Evolutionary conservation across 2,329 filamentous ascomycete genomes (phyloP), one percentile per base, ranked within the genome.

Genomic region (Elsinoe arachidis): DNA sequence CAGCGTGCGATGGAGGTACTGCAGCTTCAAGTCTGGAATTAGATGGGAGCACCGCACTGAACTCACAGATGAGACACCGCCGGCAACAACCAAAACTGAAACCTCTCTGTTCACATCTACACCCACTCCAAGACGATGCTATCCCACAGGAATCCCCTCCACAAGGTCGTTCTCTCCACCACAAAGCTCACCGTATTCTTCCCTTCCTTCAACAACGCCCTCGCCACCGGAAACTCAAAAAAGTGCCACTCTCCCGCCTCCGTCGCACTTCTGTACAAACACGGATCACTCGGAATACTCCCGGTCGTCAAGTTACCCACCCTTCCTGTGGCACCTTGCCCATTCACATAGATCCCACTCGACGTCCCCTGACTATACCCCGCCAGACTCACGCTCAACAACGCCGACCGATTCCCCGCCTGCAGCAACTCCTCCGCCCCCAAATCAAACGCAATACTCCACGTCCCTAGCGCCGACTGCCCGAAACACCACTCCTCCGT

Each of bases 191-290:
- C 41, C 52, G 60, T 67, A 56, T 74, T 76, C 53, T 58, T 58
- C 2, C 70, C 73, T 7, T 61, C 51, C 56, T 62, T 68, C 57
- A 76, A 58, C 35, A 55, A 55, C 9, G 63, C 68, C 23, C 63
- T 63, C 2, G 57, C 58, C 11, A 76, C 63, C 0, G 60, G 58
- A 55, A 72, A 75, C 64, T 79, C 73, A 21, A 76, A 70, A 17
- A 74, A 67, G 56, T 73, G 67, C 75, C 75, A 78, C 66, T 79
- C 76, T 1, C 77, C 76, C 4, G 73, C 74, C 21, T 66, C 64
- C 5, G 75, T 79, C 17, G 70, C 74, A 9, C 72, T 74, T n/a
- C 76, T 69, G 64, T 79, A 79, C 35, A 78, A 67, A 17, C 71
- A 71, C 3, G 76, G 76, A 60, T 78, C 77, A 37, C 65, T 76